Percentiles rank a stretch among this genome's conserved stretches.
phyloP scores from a whole-genome alignment of 2,329 filamentous ascomycete genomes.

The Trichophyton equinum region DNA sequence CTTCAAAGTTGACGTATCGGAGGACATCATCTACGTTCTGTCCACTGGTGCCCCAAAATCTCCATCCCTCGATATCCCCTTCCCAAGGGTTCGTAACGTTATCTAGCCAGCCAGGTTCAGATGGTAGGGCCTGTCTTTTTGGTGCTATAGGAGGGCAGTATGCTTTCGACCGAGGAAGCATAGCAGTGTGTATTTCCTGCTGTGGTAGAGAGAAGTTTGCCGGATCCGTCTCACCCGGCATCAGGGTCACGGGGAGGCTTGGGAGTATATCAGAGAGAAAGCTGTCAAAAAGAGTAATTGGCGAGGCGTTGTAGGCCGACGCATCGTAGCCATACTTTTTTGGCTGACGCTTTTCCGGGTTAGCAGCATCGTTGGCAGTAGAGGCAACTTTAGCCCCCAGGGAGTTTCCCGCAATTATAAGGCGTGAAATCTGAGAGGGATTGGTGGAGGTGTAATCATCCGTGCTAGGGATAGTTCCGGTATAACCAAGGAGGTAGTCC shows the following conservation, averaged over 20 bases:
- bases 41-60: slow-evolving; percentile 72
- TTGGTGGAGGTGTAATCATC: slow-evolving; percentile 36
- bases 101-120: slow-evolving; percentile 64
- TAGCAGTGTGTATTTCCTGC: slow-evolving; percentile 81
- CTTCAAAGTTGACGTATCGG: slow-evolving; percentile 61
- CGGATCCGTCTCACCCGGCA: slow-evolving; percentile 74
- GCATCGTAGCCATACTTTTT: slow-evolving; percentile 96
- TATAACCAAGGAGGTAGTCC: slow-evolving; percentile 81
- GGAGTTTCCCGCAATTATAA: slow-evolving; percentile 88
- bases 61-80: slow-evolving; percentile 79
- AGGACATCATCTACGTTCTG: slow-evolving; percentile 91
- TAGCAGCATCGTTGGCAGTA: slow-evolving; percentile 15
- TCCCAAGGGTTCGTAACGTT: slow-evolving; percentile 88
- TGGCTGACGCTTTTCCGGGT: slow-evolving; percentile 34
- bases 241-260: slow-evolving; percentile 73
- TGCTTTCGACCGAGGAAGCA: slow-evolving; percentile 65
- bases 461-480: slow-evolving; percentile 36
- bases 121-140: slow-evolving; percentile 19
- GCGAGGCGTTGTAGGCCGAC: slow-evolving; percentile 71
- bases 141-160: slow-evolving; percentile 41
- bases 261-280: slow-evolving; percentile 74
- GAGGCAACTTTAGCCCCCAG: slow-evolving; percentile 39
- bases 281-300: slow-evolving; percentile 69
- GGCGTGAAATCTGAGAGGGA: slow-evolving; percentile 54
- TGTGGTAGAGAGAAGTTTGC: slow-evolving; percentile 84